Evolutionary conservation across 2,329 filamentous ascomycete genomes (phyloP), one percentile per base, ranked within the genome.

Genomic region (Penicillium sp.): DNA sequence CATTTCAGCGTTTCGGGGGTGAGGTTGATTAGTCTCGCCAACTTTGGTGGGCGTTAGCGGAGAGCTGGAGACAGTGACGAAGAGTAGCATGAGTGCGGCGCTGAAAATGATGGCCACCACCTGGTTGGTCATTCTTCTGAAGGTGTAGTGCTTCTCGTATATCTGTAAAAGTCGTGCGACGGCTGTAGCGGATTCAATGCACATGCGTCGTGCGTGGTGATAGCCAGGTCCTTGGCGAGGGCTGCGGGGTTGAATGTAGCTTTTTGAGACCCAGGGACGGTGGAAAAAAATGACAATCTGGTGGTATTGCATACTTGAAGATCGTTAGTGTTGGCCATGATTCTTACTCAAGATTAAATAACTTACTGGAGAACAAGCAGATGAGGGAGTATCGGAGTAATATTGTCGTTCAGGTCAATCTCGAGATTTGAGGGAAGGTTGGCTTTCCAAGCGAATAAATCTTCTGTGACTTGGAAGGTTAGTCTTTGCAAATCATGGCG

Each of bases 31-130:
- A 9, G 44, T 54, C 31, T 66, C 61, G 10, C 65, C 65, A 10
- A 62, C 61, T 47, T 64, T 65, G 24, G 50, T 56, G 3, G 68
- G 62, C 29, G 59, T 60, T 16, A 66, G 55, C 1, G 68, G 63
- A 10, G 71, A 71, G 46, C 66, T 69, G 4, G 73, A 74, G 19
- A 74, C 71, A 1, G 71, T 76, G 35, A 73, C 70, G 35, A 74
- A 75, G 4, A 75, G 71, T 7, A 75, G 65, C 65, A 75, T 75
- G 4, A 79, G 65, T 1, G 76, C 76, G 1, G 77, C 76, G 14
- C 74, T 77, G 62, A 78, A 78, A 14, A 77, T 76, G 19, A 79
- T 76, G n/a, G 73, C 71, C 10, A 78, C 75, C 0, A 76, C 74
- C 49, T 78, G 71, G 55, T 77, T 74, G 63, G 78, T 78, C 65